A percentile compares a stretch with the other conserved stretches of the same genome.
Evolutionary conservation across 805 yeast genomes (phyloP).

Genomic region (Wickerhamomyces alni): DNA sequence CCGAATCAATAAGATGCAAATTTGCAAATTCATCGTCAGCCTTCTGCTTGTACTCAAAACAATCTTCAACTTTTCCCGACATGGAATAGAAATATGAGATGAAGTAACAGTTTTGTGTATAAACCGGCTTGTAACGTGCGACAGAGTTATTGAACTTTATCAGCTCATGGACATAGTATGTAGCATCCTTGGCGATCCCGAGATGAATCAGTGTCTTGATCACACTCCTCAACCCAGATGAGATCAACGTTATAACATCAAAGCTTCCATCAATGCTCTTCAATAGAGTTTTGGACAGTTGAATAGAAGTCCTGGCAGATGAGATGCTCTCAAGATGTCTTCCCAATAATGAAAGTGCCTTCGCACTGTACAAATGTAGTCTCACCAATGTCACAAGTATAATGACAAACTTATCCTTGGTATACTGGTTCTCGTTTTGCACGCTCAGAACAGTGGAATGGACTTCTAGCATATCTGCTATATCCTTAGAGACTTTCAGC

Average conservation of each 20-base stretch:
- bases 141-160: constrained; percentile 16
- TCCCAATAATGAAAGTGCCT: constrained; percentile 13
- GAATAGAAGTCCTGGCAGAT: constrained; percentile 43
- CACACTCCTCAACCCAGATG: constrained; percentile 33
- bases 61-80: constrained; percentile 9
- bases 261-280: constrained; percentile 30
- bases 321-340: constrained; percentile 21
- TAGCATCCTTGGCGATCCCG: constrained; percentile 56
- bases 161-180: constrained; percentile 48
- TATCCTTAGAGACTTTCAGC: constrained; percentile 3
- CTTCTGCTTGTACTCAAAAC: constrained; percentile 4
- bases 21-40: constrained; percentile 13
- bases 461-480: neutral
- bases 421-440: constrained; percentile 10
- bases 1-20: constrained; percentile 7
- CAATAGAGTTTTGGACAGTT: constrained; percentile 47
- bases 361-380: constrained; percentile 15
- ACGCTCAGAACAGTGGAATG: constrained; percentile 4
- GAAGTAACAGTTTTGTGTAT: constrained; percentile 17
- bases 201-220: constrained; percentile 36
- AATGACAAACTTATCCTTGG: constrained; percentile 6
- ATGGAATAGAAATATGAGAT: constrained; percentile 14
- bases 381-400: constrained; percentile 4
- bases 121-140: constrained; percentile 5
- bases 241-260: constrained; percentile 28